These are phyloP conservation scores for Fusarium sp. DNA, from an alignment of 2,329 filamentous ascomycete species.

Conservation along the genomic window DNA sequence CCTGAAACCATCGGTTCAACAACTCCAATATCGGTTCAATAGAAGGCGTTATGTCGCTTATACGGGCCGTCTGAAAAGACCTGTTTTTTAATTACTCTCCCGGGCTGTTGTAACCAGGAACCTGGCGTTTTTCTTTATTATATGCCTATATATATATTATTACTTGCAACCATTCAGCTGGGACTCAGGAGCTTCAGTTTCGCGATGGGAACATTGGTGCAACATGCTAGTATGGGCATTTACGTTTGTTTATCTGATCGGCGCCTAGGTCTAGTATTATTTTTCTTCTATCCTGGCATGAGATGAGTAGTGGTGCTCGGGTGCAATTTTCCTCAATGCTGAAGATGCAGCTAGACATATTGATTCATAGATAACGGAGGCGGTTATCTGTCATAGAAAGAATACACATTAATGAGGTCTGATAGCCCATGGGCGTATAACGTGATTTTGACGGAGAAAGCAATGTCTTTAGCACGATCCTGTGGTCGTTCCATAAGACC, in stretches of 20 bases:
- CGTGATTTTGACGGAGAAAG: background rate
- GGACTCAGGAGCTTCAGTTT: constrained; percentile 3
- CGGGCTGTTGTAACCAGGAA: background rate
- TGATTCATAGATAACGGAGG: constrained; percentile 14
- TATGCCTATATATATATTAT: constrained; percentile 1
- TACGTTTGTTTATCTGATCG: constrained; percentile 11
- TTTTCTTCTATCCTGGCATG: constrained; percentile 2
- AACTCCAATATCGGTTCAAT: background rate
- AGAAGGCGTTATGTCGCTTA: constrained; percentile 11
- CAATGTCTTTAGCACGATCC: background rate
- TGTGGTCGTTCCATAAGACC: background rate
- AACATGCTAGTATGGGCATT: constrained; percentile 1
- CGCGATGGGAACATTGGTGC: background rate
- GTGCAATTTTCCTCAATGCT: background rate
- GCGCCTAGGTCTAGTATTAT: constrained; percentile 20
- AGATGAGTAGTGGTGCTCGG: background rate
- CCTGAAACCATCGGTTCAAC: background rate
- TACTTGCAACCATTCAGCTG: background rate
- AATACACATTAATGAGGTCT: constrained; percentile 2
- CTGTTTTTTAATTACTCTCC: constrained; percentile 9
- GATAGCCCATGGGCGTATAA: constrained; percentile 2
- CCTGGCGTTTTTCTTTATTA: constrained; percentile 23
- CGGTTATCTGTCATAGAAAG: background rate
- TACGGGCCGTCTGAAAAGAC: constrained; percentile 10
- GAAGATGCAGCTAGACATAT: constrained; percentile 21